Conservation (phyloP, 306 rosid species). For the Lablab purpureus region DNA sequence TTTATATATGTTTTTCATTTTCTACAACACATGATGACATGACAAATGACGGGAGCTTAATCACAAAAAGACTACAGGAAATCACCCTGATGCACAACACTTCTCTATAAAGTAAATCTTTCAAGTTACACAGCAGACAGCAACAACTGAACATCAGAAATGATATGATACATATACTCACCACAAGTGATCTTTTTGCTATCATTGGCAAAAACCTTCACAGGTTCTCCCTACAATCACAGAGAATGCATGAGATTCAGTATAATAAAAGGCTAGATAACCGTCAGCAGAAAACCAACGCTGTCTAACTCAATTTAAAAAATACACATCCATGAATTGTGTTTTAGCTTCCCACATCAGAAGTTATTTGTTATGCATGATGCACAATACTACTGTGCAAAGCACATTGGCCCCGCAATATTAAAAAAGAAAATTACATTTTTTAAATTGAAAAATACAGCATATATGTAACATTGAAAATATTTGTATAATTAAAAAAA, state of each 20-base stretch:
- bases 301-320: slow-evolving; percentile 31
- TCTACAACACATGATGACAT: slow-evolving; percentile 19
- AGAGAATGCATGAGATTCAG: slow-evolving; percentile 41
- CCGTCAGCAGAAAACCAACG: slow-evolving; percentile 24
- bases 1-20: neutral
- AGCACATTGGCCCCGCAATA: slow-evolving; percentile 5
- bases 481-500: slow-evolving; percentile 12
- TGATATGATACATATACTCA: slow-evolving; percentile 52
- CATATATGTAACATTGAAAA: slow-evolving; percentile 16
- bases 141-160: slow-evolving; percentile 24
- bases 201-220: slow-evolving; percentile 84
- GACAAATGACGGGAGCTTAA: slow-evolving; percentile 31
- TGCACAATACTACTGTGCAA: slow-evolving; percentile 6
- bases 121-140: slow-evolving; percentile 25
- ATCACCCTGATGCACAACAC: slow-evolving; percentile 6
- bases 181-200: slow-evolving; percentile 81
- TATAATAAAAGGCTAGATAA: neutral
- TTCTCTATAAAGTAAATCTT: slow-evolving; percentile 2
- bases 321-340: slow-evolving; percentile 23
- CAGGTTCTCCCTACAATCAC: slow-evolving; percentile 89
- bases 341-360: slow-evolving; percentile 24
- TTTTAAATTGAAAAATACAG: neutral
- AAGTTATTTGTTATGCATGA: slow-evolving; percentile 21
- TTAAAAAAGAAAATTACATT: neutral
- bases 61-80: slow-evolving; percentile 7